phyloP scores from a whole-genome alignment of 2,329 filamentous ascomycete species.

The Phialemoniopsis sp. region DNA sequence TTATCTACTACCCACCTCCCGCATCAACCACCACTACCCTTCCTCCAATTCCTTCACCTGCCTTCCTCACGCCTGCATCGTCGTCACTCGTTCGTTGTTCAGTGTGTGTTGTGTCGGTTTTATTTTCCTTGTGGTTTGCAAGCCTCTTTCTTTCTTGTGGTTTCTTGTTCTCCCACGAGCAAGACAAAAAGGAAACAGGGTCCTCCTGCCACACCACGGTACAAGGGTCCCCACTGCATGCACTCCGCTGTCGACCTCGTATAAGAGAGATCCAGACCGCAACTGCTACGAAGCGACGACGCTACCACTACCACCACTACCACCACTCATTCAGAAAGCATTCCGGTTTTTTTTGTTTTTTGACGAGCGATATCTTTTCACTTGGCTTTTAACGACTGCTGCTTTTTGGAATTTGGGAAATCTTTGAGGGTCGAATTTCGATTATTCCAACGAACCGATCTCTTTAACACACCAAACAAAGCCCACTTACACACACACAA shows the following conservation, averaged over 20 bases:
- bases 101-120: not conserved
- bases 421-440: too few species aligned
- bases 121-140: not conserved
- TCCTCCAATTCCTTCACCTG: not conserved
- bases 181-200: slow-evolving; percentile 1
- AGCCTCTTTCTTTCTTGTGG: slow-evolving; percentile 3
- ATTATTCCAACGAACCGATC: not conserved
- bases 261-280: slow-evolving; percentile 7
- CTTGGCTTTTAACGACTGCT: too few species aligned
- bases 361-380: too few species aligned
- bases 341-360: too few species aligned
- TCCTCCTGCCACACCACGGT: slow-evolving; percentile 9
- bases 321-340: not conserved
- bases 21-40: not conserved
- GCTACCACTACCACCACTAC: not conserved
- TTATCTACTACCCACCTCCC: too few species aligned
- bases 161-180: not conserved
- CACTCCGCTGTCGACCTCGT: slow-evolving; percentile 22
- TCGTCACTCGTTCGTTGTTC: too few species aligned
- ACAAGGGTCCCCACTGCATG: slow-evolving; percentile 11
- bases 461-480: too few species aligned
- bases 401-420: too few species aligned
- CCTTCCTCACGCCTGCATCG: too few species aligned
- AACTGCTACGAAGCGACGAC: not conserved
- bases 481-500: slow-evolving; percentile 16